Evolutionary conservation across 345 rosid species (phyloP), one percentile per base, ranked within the genome.

Genomic region (Populus pruinosa): DNA sequence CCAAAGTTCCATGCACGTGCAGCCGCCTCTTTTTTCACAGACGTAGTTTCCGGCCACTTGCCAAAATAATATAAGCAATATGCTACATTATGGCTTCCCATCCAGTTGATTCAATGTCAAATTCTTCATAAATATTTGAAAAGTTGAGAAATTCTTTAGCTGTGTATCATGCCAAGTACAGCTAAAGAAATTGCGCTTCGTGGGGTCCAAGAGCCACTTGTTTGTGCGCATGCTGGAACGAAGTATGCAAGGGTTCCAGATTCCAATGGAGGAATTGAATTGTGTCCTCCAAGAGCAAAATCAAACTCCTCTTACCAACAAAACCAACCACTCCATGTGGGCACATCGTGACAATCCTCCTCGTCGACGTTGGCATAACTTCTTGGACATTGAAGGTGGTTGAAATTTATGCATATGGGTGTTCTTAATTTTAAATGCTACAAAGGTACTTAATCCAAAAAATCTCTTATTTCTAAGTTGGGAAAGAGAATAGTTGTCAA

Each of bases 1-100:
- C 67, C 71, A 8, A 77, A 68, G 82, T 61, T 73, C 41, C 81
- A 81, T 79, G 82, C 84, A 84, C 84, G 73, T 84, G 80, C 77
- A 8, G 62, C 35, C 43, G 18, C 72, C 71, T 76, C 76, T 75
- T 64, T 76, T 78, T 62, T 69, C 70, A 50, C 49, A 10, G 29
- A 70, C 18, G 8, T 2, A 17, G 23, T 4, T 23, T 39, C 63
- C 63, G 63, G 63, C 63, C 33, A 70, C 29, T 44, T 25, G 18
- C 53, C 38, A 23, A 25, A 13, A 27, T 16, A 6, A 11, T 23
- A 5, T 44, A 49, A 27, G 59, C 23, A n/a, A 27, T n/a, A 1
- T 9, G 11, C 63, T n/a, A 1, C 25, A 59, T 59, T n/a, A 3
- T 23, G n/a, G 17, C 17, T 59, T n/a, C 23, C 13, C 53, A 14